Conservation (phyloP, 106 monocot species). For the Platanthera zijinensis region DNA sequence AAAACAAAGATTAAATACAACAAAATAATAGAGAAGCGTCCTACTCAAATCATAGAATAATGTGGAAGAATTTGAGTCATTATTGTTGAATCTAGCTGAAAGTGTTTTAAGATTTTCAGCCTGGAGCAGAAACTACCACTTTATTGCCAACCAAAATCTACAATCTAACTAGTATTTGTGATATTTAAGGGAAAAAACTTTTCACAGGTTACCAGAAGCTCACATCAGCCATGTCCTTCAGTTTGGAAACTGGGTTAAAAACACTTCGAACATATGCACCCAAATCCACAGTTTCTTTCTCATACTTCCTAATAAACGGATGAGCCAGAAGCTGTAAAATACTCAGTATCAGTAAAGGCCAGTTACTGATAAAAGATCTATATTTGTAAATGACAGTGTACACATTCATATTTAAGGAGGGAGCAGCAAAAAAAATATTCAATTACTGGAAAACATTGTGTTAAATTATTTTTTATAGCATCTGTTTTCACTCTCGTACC, state of each 20-base stretch:
- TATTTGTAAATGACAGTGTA: neutral
- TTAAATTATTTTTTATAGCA: neutral
- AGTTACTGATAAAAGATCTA: neutral
- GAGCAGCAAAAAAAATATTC: neutral
- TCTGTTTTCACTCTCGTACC: neutral
- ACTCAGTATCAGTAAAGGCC: constrained; percentile 10
- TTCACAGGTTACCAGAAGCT: constrained; percentile 22
- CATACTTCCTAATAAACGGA: constrained; percentile 88
- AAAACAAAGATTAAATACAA: neutral
- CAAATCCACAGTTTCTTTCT: constrained; percentile 54
- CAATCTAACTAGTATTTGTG: neutral
- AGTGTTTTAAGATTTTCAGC: neutral
- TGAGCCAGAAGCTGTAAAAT: constrained; percentile 77
- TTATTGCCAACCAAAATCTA: neutral
- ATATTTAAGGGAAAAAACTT: neutral
- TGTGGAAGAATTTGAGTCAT: neutral
- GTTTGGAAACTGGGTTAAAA: constrained; percentile 70
- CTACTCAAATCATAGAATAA: neutral
- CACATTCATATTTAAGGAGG: neutral
- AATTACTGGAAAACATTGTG: neutral
- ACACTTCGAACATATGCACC: constrained; percentile 51
- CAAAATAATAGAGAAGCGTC: neutral
- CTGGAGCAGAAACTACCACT: neutral
- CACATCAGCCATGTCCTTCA: constrained; percentile 93
- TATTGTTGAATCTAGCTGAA: neutral